Evolutionary conservation across 805 yeast species (phyloP).

Genomic region (Komagataella mondaviorum): DNA sequence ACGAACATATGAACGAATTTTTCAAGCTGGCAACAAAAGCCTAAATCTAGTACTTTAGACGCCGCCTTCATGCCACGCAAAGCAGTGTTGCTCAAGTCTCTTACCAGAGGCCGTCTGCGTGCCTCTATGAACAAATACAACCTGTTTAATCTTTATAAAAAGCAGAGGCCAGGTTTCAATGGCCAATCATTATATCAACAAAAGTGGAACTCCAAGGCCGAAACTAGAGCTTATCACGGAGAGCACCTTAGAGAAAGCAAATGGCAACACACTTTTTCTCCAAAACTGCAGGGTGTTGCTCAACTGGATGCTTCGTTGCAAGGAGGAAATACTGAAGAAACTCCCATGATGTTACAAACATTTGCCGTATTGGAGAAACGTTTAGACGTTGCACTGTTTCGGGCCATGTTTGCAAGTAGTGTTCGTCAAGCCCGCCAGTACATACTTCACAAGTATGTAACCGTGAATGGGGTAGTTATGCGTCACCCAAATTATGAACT

Average conservation of each 20-base stretch:
- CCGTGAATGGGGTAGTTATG: conserved; percentile 72
- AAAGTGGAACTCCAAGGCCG: conserved; percentile 84
- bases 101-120: conserved; percentile 63
- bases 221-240: conserved; percentile 92
- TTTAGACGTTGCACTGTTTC: conserved; percentile 78
- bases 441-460: conserved; percentile 66
- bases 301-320: conserved; percentile 73
- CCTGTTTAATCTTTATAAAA: conserved; percentile 77
- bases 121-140: conserved; percentile 88
- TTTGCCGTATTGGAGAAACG: conserved; percentile 81
- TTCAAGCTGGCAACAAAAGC: not conserved
- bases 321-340: conserved; percentile 39
- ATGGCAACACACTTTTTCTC: conserved; percentile 60
- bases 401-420: conserved; percentile 88
- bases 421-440: conserved; percentile 90
- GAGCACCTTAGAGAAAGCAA: conserved; percentile 79
- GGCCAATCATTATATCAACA: conserved; percentile 76
- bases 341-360: conserved; percentile 83
- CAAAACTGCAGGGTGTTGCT: conserved; percentile 71
- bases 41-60: not conserved
- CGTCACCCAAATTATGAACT: conserved; percentile 70
- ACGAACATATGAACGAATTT: conserved; percentile 1
- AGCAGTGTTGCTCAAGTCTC: conserved; percentile 40
- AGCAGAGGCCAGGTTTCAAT: conserved; percentile 37
- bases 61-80: conserved; percentile 39